Percentiles rank a stretch among this genome's conserved stretches.
Conservation (phyloP, 352 stramenopile genomes). For the Globisporangium okanoganense region DNA sequence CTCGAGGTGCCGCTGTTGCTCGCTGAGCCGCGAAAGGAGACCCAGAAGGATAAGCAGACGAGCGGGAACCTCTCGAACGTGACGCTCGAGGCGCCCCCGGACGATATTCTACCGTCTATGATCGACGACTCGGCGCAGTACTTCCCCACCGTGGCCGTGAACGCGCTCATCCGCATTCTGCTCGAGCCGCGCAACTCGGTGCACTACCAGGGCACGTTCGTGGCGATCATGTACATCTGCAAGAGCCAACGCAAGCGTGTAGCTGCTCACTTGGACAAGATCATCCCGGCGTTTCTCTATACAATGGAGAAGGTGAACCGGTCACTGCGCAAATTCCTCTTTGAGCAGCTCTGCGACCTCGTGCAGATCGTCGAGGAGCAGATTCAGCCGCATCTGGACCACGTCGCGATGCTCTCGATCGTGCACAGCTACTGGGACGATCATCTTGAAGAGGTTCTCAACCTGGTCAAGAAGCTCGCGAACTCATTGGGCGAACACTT, state of each 20-base stretch:
- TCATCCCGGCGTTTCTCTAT: conserved; percentile 97
- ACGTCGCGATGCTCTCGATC: conserved; percentile 80
- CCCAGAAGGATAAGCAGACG: conserved; percentile 69
- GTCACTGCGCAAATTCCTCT: conserved; percentile 91
- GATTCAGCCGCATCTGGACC: conserved; percentile 89
- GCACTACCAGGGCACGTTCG: conserved; percentile 97
- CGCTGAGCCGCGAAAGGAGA: conserved; percentile 46
- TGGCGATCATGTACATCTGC: conserved; percentile 99
- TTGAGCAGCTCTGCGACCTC: conserved; percentile 96
- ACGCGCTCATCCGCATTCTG: conserved; percentile 98
- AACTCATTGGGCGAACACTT: conserved; percentile 85
- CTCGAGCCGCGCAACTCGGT: conserved; percentile 94
- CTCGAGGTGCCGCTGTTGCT: conserved; percentile 47
- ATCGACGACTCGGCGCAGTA: conserved; percentile 90
- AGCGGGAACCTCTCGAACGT: conserved; percentile 64
- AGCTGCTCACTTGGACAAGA: conserved; percentile 94
- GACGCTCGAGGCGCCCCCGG: conserved; percentile 55
- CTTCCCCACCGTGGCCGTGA: conserved; percentile 96
- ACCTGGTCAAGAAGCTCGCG: conserved; percentile 93
- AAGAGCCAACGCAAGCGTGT: conserved; percentile 93
- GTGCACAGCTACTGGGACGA: conserved; percentile 84
- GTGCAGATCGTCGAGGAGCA: conserved; percentile 96
- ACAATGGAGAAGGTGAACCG: conserved; percentile 88
- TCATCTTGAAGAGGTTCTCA: conserved; percentile 96
- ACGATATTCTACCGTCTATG: conserved; percentile 81